Conservation (phyloP, 2,329 filamentous ascomycete species). For the Hymenoscyphus albidus region DNA sequence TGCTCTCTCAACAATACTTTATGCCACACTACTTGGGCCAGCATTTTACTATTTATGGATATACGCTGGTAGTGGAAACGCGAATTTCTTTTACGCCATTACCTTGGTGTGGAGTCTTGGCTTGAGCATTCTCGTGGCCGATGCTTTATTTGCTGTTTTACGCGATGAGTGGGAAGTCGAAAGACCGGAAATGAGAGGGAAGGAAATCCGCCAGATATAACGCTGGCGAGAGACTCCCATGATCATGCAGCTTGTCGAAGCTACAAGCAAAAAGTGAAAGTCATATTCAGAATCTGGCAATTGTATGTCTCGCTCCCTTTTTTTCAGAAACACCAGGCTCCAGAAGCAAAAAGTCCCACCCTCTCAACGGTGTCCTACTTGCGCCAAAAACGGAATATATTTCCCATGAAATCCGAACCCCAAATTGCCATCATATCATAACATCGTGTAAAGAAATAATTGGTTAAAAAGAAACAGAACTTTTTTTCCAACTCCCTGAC, state of each 20-base stretch:
- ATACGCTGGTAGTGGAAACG: slow-evolving; percentile 94
- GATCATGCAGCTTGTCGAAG: background rate
- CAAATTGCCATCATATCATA: background rate
- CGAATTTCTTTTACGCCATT: slow-evolving; percentile 99
- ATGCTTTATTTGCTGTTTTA: slow-evolving; percentile 82
- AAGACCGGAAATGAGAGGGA: slow-evolving; percentile 82
- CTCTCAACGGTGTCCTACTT: background rate
- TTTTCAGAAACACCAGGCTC: background rate
- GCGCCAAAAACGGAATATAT: background rate
- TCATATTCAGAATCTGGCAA: background rate
- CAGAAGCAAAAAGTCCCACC: background rate
- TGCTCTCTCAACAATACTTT: slow-evolving; percentile 75
- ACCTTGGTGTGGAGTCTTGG: slow-evolving; percentile 97
- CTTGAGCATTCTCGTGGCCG: slow-evolving; percentile 79
- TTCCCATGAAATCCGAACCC: background rate
- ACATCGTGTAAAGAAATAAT: background rate
- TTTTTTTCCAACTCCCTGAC: background rate
- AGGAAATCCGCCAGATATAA: slow-evolving; percentile 57
- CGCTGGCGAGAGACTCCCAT: background rate
- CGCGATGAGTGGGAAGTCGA: slow-evolving; percentile 94
- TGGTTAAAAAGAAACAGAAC: background rate
- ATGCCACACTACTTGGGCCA: slow-evolving; percentile 83
- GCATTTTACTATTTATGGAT: slow-evolving; percentile 98
- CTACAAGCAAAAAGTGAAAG: background rate
- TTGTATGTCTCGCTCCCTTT: background rate